Evolutionary conservation across 2,329 filamentous ascomycete species (phyloP), one percentile per base, ranked within the genome.

Genomic region (Teratosphaeriaceae sp.): DNA sequence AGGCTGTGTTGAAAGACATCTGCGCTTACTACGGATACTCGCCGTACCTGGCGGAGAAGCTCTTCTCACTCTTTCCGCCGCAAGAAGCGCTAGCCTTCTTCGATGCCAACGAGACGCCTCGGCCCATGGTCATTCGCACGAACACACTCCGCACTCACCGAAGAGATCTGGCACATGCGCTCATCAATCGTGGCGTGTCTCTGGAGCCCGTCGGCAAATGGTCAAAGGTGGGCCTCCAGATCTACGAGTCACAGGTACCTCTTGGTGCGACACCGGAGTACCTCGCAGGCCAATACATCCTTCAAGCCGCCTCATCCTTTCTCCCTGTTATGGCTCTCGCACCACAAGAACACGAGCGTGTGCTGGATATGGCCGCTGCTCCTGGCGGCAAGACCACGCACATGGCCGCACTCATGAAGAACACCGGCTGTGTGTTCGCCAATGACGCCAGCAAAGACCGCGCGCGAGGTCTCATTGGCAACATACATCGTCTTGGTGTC

Each of bases 11-110:
- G 48, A 85, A 88, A 67, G 92, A 98, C 60, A 85, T 97, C 46
- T 96, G 88, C 70, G 80, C 84, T 43, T 98, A 98, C 74, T 98
- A 98, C 63, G 89, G 90, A 47, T 98, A 98, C 72, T 94, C 86
- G 3, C 80, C 84, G 27, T 97, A 84, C 68, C 76, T 98, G n/a
- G 92, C 89, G 3, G 87, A 95, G 67, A 98, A 97, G 74, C 80
- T 98, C 13, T 88, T 89, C 70, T 83, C 84, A 60, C 80, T 98
- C 5, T 97, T 98, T 69, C 81, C 88, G 1, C 87, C 92, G 0
- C 82, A 84, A 56, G 92, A 98, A 70, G 92, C 92, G 0, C 94
- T 97, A 56, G 89, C 89, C 42, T 98, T 98, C 69, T 97, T 98
- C 70, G 92, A 98, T 70, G 90, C 90, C 57, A 98, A 98, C 80